Evolutionary conservation across 495 filamentous ascomycete species (phyloP).

Genomic region (Penicillium ochrochloron): DNA sequence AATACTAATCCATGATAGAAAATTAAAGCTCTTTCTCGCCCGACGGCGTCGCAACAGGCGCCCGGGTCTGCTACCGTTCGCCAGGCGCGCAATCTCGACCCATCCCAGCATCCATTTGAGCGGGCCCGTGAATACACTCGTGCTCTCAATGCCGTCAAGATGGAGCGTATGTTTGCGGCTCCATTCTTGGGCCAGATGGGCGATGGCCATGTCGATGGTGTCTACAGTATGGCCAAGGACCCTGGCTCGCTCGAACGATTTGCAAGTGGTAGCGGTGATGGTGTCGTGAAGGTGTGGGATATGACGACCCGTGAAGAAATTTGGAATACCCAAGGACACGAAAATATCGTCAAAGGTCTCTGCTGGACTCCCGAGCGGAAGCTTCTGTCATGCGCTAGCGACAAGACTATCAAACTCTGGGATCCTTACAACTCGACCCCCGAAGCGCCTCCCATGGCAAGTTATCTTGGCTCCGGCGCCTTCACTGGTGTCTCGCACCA

Average conservation of each 20-base stretch:
- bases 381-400: slow-evolving; percentile 86
- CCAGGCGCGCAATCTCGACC: slow-evolving; percentile 87
- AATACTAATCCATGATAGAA: slow-evolving; percentile 57
- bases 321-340: slow-evolving; percentile 80
- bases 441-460: slow-evolving; percentile 68
- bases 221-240: slow-evolving; percentile 76
- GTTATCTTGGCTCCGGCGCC: slow-evolving; percentile 78
- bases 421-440: slow-evolving; percentile 79
- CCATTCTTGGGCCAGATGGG: slow-evolving; percentile 90
- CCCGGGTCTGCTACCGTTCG: slow-evolving; percentile 74
- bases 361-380: slow-evolving; percentile 84
- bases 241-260: slow-evolving; percentile 69
- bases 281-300: slow-evolving; percentile 94
- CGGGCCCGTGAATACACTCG: slow-evolving; percentile 90
- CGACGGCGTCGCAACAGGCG: slow-evolving; percentile 74
- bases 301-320: slow-evolving; percentile 76
- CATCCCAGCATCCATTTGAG: slow-evolving; percentile 92
- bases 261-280: slow-evolving; percentile 81
- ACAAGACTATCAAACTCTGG: slow-evolving; percentile 86
- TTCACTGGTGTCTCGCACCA: slow-evolving; percentile 90
- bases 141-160: slow-evolving; percentile 87
- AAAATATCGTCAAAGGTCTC: slow-evolving; percentile 89
- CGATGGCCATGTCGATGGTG: slow-evolving; percentile 90
- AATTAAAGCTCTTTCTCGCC: slow-evolving; percentile 89
- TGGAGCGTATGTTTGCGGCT: slow-evolving; percentile 94